A percentile compares a stretch with the other conserved stretches of the same genome.
phyloP scores from a whole-genome alignment of 2,329 filamentous ascomycete species.

The Trichoderma breve region DNA sequence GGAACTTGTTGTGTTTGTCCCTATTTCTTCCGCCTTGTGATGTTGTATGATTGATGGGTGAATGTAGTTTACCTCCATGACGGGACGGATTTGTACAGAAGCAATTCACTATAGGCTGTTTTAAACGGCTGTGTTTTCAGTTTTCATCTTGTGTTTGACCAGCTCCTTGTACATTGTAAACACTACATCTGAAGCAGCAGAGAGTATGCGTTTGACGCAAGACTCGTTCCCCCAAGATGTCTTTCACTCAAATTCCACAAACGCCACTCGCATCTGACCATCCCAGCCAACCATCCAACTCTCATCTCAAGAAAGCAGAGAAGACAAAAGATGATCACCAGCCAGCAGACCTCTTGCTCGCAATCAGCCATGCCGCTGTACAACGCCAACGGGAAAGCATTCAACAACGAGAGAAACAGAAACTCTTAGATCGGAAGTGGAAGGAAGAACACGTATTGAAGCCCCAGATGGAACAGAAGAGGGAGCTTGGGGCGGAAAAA shows the following conservation, averaged over 20 bases:
- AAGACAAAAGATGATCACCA: background rate
- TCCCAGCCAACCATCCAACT: background rate
- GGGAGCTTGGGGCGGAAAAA: background rate
- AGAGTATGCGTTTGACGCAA: background rate
- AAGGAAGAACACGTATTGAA: background rate
- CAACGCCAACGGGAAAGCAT: background rate
- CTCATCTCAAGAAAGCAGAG: background rate
- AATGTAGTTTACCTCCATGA: background rate
- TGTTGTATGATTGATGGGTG: background rate
- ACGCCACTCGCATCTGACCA: background rate
- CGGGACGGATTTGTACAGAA: background rate
- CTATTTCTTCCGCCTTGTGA: background rate
- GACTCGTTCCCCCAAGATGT: background rate
- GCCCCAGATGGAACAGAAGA: background rate
- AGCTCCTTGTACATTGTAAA: background rate
- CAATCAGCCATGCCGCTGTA: background rate
- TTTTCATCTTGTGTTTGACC: background rate
- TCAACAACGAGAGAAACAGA: background rate
- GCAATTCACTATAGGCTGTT: background rate
- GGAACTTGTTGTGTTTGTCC: background rate
- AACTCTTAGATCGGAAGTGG: background rate
- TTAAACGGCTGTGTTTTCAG: background rate
- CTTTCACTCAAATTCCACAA: background rate
- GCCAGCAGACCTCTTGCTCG: background rate
- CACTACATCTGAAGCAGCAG: background rate